Evolutionary conservation across 1,284 basidiomycete genomes (phyloP).

Genomic region (Hymenochaete sp.): DNA sequence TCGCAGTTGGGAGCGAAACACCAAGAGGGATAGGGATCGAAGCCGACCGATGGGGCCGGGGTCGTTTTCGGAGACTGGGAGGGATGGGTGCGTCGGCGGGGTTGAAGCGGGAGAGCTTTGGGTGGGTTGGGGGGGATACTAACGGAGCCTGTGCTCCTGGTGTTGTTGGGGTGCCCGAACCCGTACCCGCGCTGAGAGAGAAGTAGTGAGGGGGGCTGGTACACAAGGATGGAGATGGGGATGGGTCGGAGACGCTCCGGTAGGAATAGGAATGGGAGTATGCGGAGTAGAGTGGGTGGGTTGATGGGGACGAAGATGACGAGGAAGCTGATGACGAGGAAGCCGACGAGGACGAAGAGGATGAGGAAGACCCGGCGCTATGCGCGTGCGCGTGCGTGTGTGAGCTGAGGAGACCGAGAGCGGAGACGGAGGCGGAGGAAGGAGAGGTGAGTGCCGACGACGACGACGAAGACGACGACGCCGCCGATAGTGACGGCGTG

Average conservation of each 20-base stretch:
- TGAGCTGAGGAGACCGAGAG: neutral
- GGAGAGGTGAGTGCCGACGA: neutral
- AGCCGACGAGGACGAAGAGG: neutral
- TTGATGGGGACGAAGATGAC: neutral
- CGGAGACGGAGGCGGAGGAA: neutral
- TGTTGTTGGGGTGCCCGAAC: neutral
- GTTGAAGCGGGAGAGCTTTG: conserved; percentile 13
- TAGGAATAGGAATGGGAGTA: neutral
- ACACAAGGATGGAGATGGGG: neutral
- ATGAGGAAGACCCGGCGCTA: neutral
- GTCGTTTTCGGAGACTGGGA: conserved; percentile 11
- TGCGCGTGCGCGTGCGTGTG: neutral
- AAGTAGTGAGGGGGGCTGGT: neutral
- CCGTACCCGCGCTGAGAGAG: neutral
- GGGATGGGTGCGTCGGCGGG: conserved; percentile 12
- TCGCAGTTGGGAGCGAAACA: no score
- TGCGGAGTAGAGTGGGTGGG: neutral
- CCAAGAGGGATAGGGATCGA: no score
- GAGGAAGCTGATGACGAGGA: neutral
- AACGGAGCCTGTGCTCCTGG: neutral
- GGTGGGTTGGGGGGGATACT: conserved; percentile 8
- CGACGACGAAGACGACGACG: neutral
- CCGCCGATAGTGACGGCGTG: neutral
- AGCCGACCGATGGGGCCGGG: conserved; percentile 3
- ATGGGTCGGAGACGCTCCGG: neutral